phyloP scores from a whole-genome alignment of 148 eudicot genomes.

The Rhododendron simsii region DNA sequence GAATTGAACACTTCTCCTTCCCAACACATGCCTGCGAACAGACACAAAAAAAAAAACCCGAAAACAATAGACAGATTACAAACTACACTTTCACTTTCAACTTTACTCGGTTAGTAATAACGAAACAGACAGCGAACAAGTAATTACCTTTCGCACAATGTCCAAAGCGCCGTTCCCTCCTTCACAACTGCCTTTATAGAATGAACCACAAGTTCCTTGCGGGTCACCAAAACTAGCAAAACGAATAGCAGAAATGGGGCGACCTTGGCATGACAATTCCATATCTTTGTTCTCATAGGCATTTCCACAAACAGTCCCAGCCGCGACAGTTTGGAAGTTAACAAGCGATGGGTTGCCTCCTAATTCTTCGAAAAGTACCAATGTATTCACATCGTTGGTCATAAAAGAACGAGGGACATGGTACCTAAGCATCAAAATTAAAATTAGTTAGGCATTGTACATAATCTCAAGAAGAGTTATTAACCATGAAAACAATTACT shows the following conservation, averaged over 20 bases:
- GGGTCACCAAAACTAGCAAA: conserved; percentile 54
- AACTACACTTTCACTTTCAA: neutral
- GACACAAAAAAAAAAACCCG: no score
- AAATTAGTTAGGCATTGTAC: neutral
- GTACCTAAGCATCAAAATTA: conserved; percentile 29
- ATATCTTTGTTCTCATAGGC: conserved; percentile 37
- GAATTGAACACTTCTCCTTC: no score
- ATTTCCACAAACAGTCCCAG: conserved; percentile 39
- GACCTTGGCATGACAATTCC: conserved; percentile 43
- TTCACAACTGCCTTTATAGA: conserved; percentile 34
- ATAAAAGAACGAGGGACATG: conserved; percentile 64
- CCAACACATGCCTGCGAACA: no score
- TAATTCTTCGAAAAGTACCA: conserved; percentile 61
- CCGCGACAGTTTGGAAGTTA: conserved; percentile 39
- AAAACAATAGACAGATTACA: no score
- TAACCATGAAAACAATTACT: neutral
- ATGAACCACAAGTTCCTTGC: conserved; percentile 46
- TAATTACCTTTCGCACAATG: conserved; percentile 30
- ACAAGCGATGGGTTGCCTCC: conserved; percentile 65
- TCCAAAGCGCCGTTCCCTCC: conserved; percentile 22
- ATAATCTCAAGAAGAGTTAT: neutral
- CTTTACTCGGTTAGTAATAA: no score
- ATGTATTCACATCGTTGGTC: conserved; percentile 32
- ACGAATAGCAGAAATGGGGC: conserved; percentile 29
- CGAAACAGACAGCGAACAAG: neutral